Conservation (phyloP, 805 yeast species). For the Wickerhamomyces canadensis region DNA sequence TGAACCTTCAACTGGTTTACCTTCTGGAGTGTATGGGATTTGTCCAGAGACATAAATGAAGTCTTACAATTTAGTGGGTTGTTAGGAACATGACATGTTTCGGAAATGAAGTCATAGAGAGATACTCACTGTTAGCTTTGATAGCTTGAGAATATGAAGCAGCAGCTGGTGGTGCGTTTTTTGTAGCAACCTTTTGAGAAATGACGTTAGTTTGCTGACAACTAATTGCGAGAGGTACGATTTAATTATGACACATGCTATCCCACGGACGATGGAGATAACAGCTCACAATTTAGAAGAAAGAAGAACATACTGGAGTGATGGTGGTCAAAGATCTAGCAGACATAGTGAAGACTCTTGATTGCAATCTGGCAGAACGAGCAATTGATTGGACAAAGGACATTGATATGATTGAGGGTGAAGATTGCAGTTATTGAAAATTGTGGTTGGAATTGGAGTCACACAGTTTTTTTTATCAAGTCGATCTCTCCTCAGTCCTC, state of each 20-base stretch:
- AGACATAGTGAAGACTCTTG: conserved; percentile 17
- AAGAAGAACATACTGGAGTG: conserved; percentile 28
- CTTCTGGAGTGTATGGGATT: conserved; percentile 82
- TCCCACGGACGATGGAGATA: too few relatives aligned
- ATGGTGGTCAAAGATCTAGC: conserved; percentile 28
- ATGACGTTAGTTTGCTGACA: not conserved
- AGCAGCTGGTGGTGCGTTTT: conserved; percentile 91
- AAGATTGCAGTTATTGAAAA: too few relatives aligned
- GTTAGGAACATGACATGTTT: too few relatives aligned
- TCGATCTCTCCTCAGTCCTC: too few relatives aligned
- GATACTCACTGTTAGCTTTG: conserved; percentile 57
- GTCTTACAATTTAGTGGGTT: conserved; percentile 30
- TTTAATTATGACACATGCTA: not conserved
- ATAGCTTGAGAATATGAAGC: conserved; percentile 96
- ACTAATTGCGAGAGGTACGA: not conserved
- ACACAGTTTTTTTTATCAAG: not conserved
- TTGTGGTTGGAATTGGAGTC: too few relatives aligned
- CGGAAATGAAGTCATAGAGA: too few relatives aligned
- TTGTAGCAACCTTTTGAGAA: conserved; percentile 49
- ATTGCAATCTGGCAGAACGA: conserved; percentile 19
- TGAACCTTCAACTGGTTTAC: conserved; percentile 71
- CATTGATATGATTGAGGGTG: conserved; percentile 11
- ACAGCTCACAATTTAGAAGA: not conserved
- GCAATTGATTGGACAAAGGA: conserved; percentile 20
- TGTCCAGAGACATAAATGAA: conserved; percentile 92